These are phyloP conservation scores for Saccharomycopsis babjevae DNA, from an alignment of 805 yeast genomes.

Conservation along the genomic window DNA sequence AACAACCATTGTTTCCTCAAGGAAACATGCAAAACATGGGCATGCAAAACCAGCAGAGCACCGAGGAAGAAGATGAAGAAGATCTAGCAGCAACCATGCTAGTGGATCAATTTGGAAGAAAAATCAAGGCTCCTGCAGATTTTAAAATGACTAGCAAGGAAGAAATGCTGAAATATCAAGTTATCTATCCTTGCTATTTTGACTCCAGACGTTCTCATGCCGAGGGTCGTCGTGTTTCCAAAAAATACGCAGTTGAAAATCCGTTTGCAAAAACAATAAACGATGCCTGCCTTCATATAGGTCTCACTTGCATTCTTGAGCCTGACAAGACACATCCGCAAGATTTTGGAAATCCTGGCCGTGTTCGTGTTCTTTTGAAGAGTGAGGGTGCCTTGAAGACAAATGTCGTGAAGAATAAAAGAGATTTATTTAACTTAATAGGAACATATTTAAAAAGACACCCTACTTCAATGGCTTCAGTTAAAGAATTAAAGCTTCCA, in stretches of 20 bases:
- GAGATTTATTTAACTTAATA: slow-evolving; percentile 52
- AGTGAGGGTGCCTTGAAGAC: slow-evolving; percentile 35
- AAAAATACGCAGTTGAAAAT: slow-evolving; percentile 62
- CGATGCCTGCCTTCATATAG: slow-evolving; percentile 48
- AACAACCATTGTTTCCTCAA: slow-evolving; percentile 24
- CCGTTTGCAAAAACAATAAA: slow-evolving; percentile 79
- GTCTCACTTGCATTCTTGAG: slow-evolving; percentile 41
- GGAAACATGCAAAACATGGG: slow-evolving; percentile 13
- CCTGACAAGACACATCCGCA: slow-evolving; percentile 89
- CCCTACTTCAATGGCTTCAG: slow-evolving; percentile 58
- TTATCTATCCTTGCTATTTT: slow-evolving; percentile 87
- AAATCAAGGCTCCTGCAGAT: slow-evolving; percentile 15
- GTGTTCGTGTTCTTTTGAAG: slow-evolving; percentile 68
- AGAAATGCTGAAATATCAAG: slow-evolving; percentile 58
- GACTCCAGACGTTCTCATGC: slow-evolving; percentile 64
- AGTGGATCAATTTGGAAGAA: slow-evolving; percentile 11
- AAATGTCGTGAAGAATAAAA: slow-evolving; percentile 39
- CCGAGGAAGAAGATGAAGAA: background rate
- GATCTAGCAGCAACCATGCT: slow-evolving; percentile 16
- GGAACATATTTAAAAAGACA: slow-evolving; percentile 51
- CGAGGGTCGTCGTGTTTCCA: slow-evolving; percentile 76
- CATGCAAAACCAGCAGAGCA: background rate
- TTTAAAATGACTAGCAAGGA: slow-evolving; percentile 48
- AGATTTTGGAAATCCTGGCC: slow-evolving; percentile 96
- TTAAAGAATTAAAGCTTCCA: slow-evolving; percentile 57